Evolutionary conservation across 805 yeast species (phyloP).

Genomic region (Myxozyma sirexii): DNA sequence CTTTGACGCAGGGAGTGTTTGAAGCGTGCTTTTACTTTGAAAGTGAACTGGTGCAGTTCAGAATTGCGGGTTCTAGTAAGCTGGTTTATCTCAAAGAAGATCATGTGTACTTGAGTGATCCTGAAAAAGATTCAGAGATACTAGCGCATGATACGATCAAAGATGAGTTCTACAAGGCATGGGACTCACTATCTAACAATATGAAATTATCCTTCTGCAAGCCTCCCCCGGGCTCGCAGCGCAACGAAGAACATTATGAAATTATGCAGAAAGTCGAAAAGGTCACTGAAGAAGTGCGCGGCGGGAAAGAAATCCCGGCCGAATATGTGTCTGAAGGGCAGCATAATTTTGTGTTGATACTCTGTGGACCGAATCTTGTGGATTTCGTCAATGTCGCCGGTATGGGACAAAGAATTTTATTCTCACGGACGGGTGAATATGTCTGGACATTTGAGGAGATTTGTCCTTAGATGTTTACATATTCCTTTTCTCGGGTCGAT

Average conservation of each 20-base stretch:
- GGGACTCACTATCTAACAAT: constrained; percentile 23
- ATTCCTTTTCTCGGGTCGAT: too few relatives aligned
- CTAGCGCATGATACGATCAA: constrained; percentile 8
- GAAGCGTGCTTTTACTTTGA: constrained; percentile 34
- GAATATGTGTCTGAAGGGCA: constrained; percentile 8
- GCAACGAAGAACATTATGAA: constrained; percentile 13
- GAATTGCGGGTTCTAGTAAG: constrained; percentile 27
- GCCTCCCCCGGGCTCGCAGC: constrained; percentile 29
- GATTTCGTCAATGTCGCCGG: constrained; percentile 28
- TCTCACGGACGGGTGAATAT: constrained; percentile 14
- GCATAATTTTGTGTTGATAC: constrained; percentile 24
- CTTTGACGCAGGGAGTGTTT: constrained; percentile 16
- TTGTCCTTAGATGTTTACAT: constrained; percentile 14
- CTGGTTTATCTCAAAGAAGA: constrained; percentile 14
- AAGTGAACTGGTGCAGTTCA: constrained; percentile 22
- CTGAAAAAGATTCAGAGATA: constrained; percentile 14
- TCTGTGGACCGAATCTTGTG: constrained; percentile 22
- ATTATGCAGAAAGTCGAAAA: constrained; percentile 22
- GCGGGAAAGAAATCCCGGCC: constrained; percentile 10
- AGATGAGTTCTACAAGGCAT: constrained; percentile 25
- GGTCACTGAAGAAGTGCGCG: background rate
- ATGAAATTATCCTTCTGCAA: constrained; percentile 29
- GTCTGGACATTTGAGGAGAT: constrained; percentile 28
- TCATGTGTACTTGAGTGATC: constrained; percentile 12
- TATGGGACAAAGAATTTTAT: constrained; percentile 24